Evolutionary conservation across 2,329 filamentous ascomycete genomes (phyloP).

Genomic region (Tothia fuscella): DNA sequence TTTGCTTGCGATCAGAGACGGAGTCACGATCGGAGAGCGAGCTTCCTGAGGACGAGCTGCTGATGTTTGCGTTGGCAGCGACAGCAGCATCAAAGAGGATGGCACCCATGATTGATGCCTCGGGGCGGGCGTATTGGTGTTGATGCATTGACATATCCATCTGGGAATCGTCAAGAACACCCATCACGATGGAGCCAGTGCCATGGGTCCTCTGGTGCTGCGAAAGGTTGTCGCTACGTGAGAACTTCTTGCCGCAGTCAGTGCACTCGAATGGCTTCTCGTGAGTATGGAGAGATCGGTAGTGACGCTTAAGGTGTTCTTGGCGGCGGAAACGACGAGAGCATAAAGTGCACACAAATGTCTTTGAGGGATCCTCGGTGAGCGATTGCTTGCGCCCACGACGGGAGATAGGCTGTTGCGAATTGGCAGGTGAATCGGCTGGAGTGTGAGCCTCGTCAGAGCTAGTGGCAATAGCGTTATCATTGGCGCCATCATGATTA

Average conservation of each 20-base stretch:
- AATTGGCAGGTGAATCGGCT: no score
- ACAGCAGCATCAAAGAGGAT: conserved; percentile 28
- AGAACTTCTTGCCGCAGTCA: conserved; percentile 99
- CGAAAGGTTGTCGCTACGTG: conserved; percentile 89
- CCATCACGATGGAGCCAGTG: conserved; percentile 81
- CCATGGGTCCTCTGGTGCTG: conserved; percentile 94
- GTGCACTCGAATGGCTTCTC: conserved; percentile 98
- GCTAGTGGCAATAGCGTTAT: conserved; percentile 29
- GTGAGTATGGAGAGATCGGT: conserved; percentile 93
- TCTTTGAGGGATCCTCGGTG: conserved; percentile 96
- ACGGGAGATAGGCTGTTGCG: conserved; percentile 50
- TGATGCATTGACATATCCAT: conserved; percentile 28
- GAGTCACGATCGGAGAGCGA: conserved; percentile 25
- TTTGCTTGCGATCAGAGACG: conserved; percentile 40
- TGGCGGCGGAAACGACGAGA: conserved; percentile 94
- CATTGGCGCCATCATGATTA: conserved; percentile 24
- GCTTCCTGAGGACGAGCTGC: conserved; percentile 17
- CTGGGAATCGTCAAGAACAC: conserved; percentile 64
- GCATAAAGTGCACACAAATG: conserved; percentile 93
- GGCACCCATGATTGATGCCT: conserved; percentile 26
- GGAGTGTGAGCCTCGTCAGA: conserved; percentile 9
- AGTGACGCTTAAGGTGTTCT: conserved; percentile 97
- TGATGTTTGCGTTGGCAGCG: conserved; percentile 18
- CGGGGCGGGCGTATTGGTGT: conserved; percentile 13
- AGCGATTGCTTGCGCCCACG: conserved; percentile 96